A percentile compares a stretch with the other conserved stretches of the same genome.
Evolutionary conservation across 2,329 filamentous ascomycete genomes (phyloP).

Genomic region (Tricladium varicosporioides): DNA sequence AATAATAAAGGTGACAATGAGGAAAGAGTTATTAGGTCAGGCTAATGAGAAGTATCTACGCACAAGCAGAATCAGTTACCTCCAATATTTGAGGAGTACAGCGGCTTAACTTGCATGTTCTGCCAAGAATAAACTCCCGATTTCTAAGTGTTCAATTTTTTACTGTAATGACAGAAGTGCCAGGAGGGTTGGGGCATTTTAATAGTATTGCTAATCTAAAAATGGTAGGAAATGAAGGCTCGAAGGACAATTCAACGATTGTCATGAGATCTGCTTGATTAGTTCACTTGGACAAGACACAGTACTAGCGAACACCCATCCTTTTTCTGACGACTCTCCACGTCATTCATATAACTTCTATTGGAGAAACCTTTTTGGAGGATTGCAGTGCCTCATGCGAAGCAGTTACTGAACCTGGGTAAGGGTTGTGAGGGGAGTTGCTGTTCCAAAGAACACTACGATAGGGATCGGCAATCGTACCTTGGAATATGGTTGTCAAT

Average conservation of each 20-base stretch:
- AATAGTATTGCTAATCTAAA: too few species aligned
- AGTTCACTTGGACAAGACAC: too few species aligned
- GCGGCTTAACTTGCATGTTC: not conserved
- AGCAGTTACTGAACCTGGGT: constrained; percentile 12
- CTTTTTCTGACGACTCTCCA: constrained; percentile 1
- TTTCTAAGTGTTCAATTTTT: not conserved
- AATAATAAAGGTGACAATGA: constrained; percentile 12
- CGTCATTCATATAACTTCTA: not conserved
- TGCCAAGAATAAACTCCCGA: too few species aligned
- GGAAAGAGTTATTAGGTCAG: constrained; percentile 10
- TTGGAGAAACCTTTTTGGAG: not conserved
- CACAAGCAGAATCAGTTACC: not conserved
- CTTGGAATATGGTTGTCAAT: constrained; percentile 29
- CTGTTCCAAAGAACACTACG: constrained; percentile 11
- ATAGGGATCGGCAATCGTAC: constrained; percentile 7
- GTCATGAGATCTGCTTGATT: too few species aligned
- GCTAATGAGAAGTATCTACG: constrained; percentile 13
- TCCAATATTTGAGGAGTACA: constrained; percentile 11
- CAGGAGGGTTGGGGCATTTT: not conserved
- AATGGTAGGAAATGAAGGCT: too few species aligned
- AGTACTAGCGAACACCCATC: too few species aligned
- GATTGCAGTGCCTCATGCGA: constrained; percentile 1
- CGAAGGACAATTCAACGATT: too few species aligned
- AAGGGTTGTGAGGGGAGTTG: constrained; percentile 19
- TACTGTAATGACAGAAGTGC: not conserved